Percentiles rank a stretch among this genome's conserved stretches.
Conservation (phyloP, 768 basidiomycete species). For the Naganishia onofrii region DNA sequence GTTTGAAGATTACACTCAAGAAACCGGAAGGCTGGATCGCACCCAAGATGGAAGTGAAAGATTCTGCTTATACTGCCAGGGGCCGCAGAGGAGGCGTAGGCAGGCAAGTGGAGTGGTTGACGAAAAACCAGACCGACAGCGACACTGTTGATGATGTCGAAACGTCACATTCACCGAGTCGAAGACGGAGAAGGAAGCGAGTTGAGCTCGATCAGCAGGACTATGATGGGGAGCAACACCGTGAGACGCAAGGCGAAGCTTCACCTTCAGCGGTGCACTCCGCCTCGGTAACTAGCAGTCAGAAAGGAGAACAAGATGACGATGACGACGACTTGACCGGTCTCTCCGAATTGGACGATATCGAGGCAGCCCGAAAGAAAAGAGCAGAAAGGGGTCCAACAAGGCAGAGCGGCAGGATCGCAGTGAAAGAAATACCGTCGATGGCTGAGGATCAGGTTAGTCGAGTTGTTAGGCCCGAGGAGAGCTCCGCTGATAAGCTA, state of each 20-base stretch:
- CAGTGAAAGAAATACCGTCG: neutral
- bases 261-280: neutral
- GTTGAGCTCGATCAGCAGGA: neutral
- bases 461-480: neutral
- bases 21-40: constrained; percentile 15
- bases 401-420: constrained; percentile 18
- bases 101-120: neutral
- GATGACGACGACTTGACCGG: neutral
- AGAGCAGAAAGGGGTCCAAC: neutral
- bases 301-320: neutral
- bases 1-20: constrained; percentile 7
- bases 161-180: no score
- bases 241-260: neutral
- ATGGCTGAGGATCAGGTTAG: constrained; percentile 9
- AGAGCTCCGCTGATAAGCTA: neutral
- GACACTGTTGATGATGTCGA: neutral
- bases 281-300: neutral
- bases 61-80: neutral
- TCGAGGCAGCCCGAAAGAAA: neutral
- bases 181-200: neutral
- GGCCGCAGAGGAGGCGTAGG: neutral
- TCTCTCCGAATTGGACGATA: constrained; percentile 2
- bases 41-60: neutral
- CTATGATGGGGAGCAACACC: neutral
- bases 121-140: neutral